Conservation (phyloP, 1,139 yeast genomes). For the Yamadazyma sp. region DNA sequence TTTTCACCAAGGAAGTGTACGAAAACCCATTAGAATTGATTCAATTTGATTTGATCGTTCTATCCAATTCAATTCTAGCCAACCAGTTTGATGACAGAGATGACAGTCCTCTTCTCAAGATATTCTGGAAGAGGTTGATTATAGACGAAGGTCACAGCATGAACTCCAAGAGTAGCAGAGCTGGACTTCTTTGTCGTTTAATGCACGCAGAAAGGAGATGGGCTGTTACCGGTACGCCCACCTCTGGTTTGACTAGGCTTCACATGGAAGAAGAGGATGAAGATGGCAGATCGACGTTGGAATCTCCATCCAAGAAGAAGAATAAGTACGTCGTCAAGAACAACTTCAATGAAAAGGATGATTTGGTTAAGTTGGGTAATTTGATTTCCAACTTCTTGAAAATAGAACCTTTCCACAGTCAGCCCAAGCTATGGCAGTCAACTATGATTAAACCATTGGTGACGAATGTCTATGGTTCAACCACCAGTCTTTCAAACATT, state of each 20-base stretch:
- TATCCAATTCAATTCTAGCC: slow-evolving; percentile 48
- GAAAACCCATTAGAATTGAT: slow-evolving; percentile 33
- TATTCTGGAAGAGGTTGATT: slow-evolving; percentile 68
- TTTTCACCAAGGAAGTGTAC: slow-evolving; percentile 24
- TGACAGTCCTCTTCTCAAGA: slow-evolving; percentile 33
- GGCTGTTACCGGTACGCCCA: slow-evolving; percentile 78
- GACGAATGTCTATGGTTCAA: slow-evolving; percentile 36
- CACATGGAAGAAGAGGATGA: slow-evolving; percentile 51
- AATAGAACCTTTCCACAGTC: slow-evolving; percentile 57
- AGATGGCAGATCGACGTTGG: slow-evolving; percentile 14
- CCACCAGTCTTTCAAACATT: slow-evolving; percentile 37
- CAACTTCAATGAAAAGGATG: slow-evolving; percentile 43
- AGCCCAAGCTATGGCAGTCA: slow-evolving; percentile 47
- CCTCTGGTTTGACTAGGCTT: slow-evolving; percentile 62
- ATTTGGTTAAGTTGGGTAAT: slow-evolving; percentile 53
- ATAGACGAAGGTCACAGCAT: slow-evolving; percentile 77
- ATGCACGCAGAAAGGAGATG: slow-evolving; percentile 61
- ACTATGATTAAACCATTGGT: slow-evolving; percentile 51
- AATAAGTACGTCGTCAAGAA: slow-evolving; percentile 41
- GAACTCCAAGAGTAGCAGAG: slow-evolving; percentile 50
- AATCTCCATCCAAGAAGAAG: slow-evolving; percentile 22
- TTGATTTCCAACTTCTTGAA: slow-evolving; percentile 54
- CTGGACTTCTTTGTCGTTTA: slow-evolving; percentile 47
- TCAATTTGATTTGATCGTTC: slow-evolving; percentile 51
- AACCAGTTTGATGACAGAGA: slow-evolving; percentile 28